Evolutionary conservation across 257 asterid species (phyloP).

Genomic region (Jasminum sambac): DNA sequence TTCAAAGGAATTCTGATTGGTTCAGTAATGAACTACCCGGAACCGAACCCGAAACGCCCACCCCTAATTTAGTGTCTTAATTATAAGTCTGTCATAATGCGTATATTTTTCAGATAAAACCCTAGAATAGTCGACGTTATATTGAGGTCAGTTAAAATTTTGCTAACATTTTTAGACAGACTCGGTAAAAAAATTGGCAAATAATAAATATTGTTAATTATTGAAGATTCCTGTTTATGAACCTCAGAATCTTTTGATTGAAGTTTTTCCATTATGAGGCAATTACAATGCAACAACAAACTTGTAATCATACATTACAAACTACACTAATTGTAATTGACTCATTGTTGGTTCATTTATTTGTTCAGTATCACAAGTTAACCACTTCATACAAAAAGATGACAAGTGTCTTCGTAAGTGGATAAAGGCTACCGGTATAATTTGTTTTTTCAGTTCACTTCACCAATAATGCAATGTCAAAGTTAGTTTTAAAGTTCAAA

Average conservation of each 20-base stretch:
- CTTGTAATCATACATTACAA: constrained; percentile 9
- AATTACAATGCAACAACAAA: constrained; percentile 20
- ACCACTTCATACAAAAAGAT: constrained; percentile 25
- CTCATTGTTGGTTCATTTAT: constrained; percentile 8
- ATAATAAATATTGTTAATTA: not conserved
- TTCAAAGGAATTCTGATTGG: too few species aligned
- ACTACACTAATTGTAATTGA: not conserved
- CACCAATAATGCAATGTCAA: constrained; percentile 6
- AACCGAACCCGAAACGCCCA: too few species aligned
- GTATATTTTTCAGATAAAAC: too few species aligned
- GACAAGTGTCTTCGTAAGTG: constrained; percentile 17
- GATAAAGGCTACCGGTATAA: constrained; percentile 7
- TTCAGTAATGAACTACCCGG: too few species aligned
- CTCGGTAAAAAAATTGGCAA: not conserved
- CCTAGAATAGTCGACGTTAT: too few species aligned
- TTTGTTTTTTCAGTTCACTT: constrained; percentile 30
- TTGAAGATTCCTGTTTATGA: not conserved
- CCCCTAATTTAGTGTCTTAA: too few species aligned
- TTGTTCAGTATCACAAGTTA: constrained; percentile 22
- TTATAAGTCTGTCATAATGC: too few species aligned
- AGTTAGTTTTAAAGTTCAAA: not conserved
- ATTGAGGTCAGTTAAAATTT: too few species aligned
- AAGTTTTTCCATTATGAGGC: constrained; percentile 1
- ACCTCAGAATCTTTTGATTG: not conserved
- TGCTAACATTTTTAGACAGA: not conserved